phyloP scores from a whole-genome alignment of 2,329 filamentous ascomycete genomes.

The Fusarium albosuccineum region DNA sequence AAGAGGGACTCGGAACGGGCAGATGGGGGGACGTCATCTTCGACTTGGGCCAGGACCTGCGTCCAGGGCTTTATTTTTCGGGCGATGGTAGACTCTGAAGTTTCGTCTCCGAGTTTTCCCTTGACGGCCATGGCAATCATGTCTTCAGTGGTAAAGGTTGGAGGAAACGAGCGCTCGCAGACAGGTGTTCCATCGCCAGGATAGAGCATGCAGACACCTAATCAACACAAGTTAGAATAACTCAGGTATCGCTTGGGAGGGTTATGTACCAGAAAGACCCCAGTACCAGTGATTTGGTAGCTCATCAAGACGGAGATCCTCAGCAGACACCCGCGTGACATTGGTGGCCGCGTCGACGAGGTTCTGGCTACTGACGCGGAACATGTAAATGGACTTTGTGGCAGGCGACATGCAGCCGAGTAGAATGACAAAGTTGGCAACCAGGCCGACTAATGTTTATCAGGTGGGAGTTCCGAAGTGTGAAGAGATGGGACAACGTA shows the following conservation, averaged over 20 bases:
- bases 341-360: slow-evolving; percentile 27
- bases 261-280: slow-evolving; percentile 26
- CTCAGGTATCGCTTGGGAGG: not conserved
- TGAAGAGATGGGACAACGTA: not conserved
- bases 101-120: not conserved
- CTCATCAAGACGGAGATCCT: slow-evolving; percentile 21
- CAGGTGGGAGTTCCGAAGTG: not conserved
- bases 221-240: not conserved
- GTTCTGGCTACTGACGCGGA: slow-evolving; percentile 27
- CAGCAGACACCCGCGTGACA: slow-evolving; percentile 6
- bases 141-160: slow-evolving; percentile 17
- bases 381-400: slow-evolving; percentile 29
- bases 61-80: slow-evolving; percentile 21
- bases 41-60: slow-evolving; percentile 17
- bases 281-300: slow-evolving; percentile 33
- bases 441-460: slow-evolving; percentile 19
- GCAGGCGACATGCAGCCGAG: slow-evolving; percentile 22
- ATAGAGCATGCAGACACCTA: slow-evolving; percentile 19
- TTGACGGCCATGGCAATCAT: slow-evolving; percentile 23
- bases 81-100: not conserved
- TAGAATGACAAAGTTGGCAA: slow-evolving; percentile 27
- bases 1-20: slow-evolving; percentile 12
- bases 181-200: not conserved
- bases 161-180: slow-evolving; percentile 25
- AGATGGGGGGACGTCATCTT: slow-evolving; percentile 11